Evolutionary conservation across 345 rosid species (phyloP), one percentile per base, ranked within the genome.

Genomic region (Melastoma malabathricum): DNA sequence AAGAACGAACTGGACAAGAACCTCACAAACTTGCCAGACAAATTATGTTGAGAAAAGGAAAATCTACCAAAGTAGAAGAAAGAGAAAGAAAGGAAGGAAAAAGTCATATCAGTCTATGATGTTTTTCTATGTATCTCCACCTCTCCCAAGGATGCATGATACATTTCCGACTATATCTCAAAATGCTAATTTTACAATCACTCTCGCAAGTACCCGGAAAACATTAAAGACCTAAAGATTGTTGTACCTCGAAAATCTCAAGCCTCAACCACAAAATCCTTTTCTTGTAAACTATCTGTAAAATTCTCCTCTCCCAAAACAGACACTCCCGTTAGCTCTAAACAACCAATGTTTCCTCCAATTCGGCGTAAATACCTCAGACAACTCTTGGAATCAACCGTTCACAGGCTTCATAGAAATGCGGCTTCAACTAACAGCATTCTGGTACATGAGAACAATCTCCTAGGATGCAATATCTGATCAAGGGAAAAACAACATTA

Each of bases 171-270:
- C 57, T 53, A 53, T 53, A 43, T 53, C 44, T 18, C 57, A 2
- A 73, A 73, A 73, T 66, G 25, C 79, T 59, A 80, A 76, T 79
- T 72, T 75, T 76, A 82, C 84, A 82, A 72, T 34, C 86, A 76
- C 82, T 75, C 81, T 61, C 67, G 59, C 65, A 54, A 54, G 54
- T 57, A 69, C 46, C 58, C 62, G 66, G 54, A 52, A 50, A 56
- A 64, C 64, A 50, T 63, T 69, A 59, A 64, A 59, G 53, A 1
- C 41, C 41, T 34, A 34, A 34, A 34, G 41, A 34, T 34, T 34
- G 34, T n/a, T 57, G 68, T 59, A 72, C 61, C 71, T 70, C 73
- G 59, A 71, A 54, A 55, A 75, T 69, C 69, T 69, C 76, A 73
- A 81, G 59, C 76, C 70, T 67, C 50, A 48, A 77, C 81, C 81